Percentiles rank a stretch among this genome's conserved stretches.
phyloP scores from a whole-genome alignment of 1,284 basidiomycete species.

The Microbotryum scabiosae region DNA sequence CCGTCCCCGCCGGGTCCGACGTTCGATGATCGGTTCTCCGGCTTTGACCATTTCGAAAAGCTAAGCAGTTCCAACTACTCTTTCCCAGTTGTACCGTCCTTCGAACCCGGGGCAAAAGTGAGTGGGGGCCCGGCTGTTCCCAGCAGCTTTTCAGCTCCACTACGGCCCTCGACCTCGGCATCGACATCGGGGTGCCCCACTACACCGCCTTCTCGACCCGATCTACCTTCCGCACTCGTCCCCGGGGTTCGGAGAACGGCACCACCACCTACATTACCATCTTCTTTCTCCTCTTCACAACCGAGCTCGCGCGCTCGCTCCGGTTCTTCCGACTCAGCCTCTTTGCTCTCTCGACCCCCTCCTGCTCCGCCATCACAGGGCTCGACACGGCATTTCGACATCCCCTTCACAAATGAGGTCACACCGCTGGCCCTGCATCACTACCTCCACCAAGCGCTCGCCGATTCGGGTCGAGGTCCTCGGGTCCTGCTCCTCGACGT shows the following conservation, averaged over 20 bases:
- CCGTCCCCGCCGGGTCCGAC: neutral
- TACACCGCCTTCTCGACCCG: neutral
- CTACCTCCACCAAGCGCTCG: slow-evolving; percentile 53
- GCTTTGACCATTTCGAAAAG: slow-evolving; percentile 24
- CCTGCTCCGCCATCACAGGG: slow-evolving; percentile 15
- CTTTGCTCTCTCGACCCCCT: slow-evolving; percentile 8
- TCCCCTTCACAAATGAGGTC: slow-evolving; percentile 53
- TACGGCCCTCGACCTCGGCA: slow-evolving; percentile 2
- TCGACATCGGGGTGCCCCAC: slow-evolving; percentile 4
- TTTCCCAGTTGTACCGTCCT: slow-evolving; percentile 10
- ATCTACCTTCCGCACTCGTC: slow-evolving; percentile 12
- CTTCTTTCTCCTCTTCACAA: neutral
- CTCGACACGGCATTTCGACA: slow-evolving; percentile 38
- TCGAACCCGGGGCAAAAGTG: neutral
- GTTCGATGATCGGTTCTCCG: slow-evolving; percentile 16
- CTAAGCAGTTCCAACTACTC: neutral
- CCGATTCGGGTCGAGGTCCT: slow-evolving; percentile 37
- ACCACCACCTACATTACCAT: neutral
- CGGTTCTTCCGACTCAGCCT: neutral
- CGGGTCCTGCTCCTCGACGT: slow-evolving; percentile 69
- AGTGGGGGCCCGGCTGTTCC: neutral
- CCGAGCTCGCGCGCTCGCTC: neutral
- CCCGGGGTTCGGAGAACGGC: neutral
- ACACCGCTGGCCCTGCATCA: slow-evolving; percentile 54
- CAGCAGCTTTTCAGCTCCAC: neutral